A percentile compares a stretch with the other conserved stretches of the same genome.
Evolutionary conservation across 2,329 filamentous ascomycete genomes (phyloP).

Genomic region (Chaetomiaceae sp.): DNA sequence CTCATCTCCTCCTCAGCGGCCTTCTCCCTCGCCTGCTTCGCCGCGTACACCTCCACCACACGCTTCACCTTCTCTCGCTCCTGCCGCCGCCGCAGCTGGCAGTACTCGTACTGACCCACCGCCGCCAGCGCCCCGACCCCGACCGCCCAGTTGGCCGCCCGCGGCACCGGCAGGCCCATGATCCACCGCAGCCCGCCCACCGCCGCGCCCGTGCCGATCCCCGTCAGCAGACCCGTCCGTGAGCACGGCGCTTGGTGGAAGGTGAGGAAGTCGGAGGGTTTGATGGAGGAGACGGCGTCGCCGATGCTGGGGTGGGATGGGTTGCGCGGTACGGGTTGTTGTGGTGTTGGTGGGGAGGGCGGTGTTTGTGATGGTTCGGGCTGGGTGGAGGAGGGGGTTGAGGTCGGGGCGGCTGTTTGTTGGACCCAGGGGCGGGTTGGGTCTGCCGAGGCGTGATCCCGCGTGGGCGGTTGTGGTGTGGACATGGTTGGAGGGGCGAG

Average conservation of each 20-base stretch:
- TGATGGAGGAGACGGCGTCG: conserved; percentile 64
- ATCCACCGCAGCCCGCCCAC: conserved; percentile 71
- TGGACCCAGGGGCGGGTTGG: conserved; percentile 18
- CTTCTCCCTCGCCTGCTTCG: conserved; percentile 59
- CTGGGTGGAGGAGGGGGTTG: background rate
- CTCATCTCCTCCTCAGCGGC: conserved; percentile 25
- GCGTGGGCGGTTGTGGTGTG: conserved; percentile 8
- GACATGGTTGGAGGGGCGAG: conserved; percentile 3
- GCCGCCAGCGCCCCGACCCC: conserved; percentile 66
- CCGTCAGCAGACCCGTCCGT: conserved; percentile 74
- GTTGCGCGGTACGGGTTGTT: background rate
- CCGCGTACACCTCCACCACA: conserved; percentile 75
- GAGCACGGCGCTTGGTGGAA: conserved; percentile 80
- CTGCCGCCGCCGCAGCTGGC: conserved; percentile 65
- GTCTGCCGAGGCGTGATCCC: conserved; percentile 11
- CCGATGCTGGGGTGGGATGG: conserved; percentile 35
- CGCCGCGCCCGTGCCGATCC: conserved; percentile 74
- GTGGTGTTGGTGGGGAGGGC: conserved; percentile 4
- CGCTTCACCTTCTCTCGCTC: conserved; percentile 82
- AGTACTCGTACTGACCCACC: conserved; percentile 77
- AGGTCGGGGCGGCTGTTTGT: background rate
- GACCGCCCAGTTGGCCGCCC: conserved; percentile 80
- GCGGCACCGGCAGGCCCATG: conserved; percentile 60
- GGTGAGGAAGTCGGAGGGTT: conserved; percentile 62
- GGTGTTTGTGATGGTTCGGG: background rate